Evolutionary conservation across 1,284 basidiomycete species (phyloP).

Genomic region (Austroboletus olivaceoglutinosus): DNA sequence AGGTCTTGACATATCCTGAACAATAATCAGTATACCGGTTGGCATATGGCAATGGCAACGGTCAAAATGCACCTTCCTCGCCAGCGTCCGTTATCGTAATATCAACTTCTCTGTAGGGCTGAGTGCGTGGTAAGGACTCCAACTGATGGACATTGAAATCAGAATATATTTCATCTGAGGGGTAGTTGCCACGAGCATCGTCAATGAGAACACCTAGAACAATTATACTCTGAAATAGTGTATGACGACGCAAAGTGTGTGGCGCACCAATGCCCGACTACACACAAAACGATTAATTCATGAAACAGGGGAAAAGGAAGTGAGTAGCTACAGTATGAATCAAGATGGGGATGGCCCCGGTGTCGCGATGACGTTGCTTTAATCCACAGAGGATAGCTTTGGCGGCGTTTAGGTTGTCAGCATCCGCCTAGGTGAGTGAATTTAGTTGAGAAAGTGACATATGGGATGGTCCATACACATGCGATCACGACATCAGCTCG

Average conservation of each 20-base stretch:
- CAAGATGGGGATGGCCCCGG: conserved; percentile 19
- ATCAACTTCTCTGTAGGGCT: conserved; percentile 36
- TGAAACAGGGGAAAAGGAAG: background rate
- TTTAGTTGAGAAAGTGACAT: background rate
- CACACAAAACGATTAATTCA: background rate
- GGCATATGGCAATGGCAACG: background rate
- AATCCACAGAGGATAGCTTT: conserved; percentile 25
- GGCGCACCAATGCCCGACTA: conserved; percentile 38
- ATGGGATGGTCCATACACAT: conserved; percentile 35
- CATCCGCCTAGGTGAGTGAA: conserved; percentile 15
- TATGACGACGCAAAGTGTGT: background rate
- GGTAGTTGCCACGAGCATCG: conserved; percentile 32
- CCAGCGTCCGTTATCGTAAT: conserved; percentile 31
- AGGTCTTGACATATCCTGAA: conserved; percentile 31
- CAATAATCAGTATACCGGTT: background rate
- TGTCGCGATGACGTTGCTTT: conserved; percentile 23
- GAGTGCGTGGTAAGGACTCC: conserved; percentile 34
- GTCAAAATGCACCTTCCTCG: conserved; percentile 25
- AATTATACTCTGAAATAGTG: background rate
- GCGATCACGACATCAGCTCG: conserved; percentile 49
- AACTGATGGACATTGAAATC: conserved; percentile 37
- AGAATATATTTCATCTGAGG: conserved; percentile 34
- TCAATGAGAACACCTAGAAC: conserved; percentile 29
- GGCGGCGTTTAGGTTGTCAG: conserved; percentile 16
- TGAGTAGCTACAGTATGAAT: conserved; percentile 32